A percentile compares a stretch with the other conserved stretches of the same genome.
Conservation (phyloP, 2,329 filamentous ascomycete species). For the Torrubiellomyces zombiae region DNA sequence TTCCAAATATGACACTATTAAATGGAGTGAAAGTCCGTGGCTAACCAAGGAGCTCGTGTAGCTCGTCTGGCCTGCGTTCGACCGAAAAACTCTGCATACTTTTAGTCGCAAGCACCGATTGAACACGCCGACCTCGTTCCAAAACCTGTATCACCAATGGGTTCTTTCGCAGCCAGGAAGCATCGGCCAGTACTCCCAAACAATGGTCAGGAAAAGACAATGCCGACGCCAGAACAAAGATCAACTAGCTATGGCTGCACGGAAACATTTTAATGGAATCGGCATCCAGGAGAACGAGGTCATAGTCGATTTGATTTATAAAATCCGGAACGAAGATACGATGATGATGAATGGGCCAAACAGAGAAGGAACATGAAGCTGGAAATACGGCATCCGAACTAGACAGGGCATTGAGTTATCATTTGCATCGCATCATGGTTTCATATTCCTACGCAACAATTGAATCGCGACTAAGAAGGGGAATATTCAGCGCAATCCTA, state of each 20-base stretch:
- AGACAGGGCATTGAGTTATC: no score
- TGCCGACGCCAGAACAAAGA: slow-evolving; percentile 54
- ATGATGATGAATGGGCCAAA: slow-evolving; percentile 11
- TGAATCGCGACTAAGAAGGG: no score
- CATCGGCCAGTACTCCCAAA: slow-evolving; percentile 58
- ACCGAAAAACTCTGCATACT: slow-evolving; percentile 50
- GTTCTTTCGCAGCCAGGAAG: slow-evolving; percentile 43
- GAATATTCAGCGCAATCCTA: no score
- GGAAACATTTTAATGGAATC: slow-evolving; percentile 71
- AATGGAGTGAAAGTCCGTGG: not conserved
- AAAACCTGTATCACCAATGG: slow-evolving; percentile 42
- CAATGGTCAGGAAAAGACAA: slow-evolving; percentile 51
- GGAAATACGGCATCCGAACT: no score
- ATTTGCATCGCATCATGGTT: no score
- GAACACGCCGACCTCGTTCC: slow-evolving; percentile 54
- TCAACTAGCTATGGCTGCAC: slow-evolving; percentile 52
- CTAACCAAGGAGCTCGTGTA: slow-evolving; percentile 12
- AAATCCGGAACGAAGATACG: slow-evolving; percentile 27
- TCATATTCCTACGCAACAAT: no score
- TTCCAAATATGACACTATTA: not conserved
- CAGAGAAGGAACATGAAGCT: no score
- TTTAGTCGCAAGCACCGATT: slow-evolving; percentile 63
- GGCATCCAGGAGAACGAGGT: slow-evolving; percentile 70
- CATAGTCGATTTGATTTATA: slow-evolving; percentile 65
- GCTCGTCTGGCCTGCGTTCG: slow-evolving; percentile 53